These are phyloP conservation scores for Euphorbia corollata DNA, from an alignment of 441 rosid species.

Conservation along the genomic window DNA sequence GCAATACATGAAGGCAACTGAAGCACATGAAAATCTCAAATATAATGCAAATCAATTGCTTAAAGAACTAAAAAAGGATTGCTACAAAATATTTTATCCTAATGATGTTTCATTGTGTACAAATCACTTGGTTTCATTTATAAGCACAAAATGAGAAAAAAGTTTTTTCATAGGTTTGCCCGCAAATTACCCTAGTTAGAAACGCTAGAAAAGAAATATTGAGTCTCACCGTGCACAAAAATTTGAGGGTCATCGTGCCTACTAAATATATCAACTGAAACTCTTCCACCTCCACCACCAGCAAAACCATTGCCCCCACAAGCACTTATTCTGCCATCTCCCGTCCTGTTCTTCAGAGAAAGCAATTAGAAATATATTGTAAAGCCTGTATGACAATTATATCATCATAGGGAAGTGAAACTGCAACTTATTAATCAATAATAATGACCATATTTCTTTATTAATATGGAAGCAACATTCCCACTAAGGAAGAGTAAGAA, in stretches of 20 bases:
- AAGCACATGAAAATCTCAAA: not conserved
- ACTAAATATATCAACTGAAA: constrained; percentile 85
- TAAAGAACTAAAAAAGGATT: not conserved
- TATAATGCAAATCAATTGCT: not conserved
- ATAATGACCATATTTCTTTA: not conserved
- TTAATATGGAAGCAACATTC: not conserved
- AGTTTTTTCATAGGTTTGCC: not conserved
- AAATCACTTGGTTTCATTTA: constrained; percentile 2
- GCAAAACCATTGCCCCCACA: constrained; percentile 94
- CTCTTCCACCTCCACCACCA: constrained; percentile 99
- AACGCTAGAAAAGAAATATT: constrained; percentile 9
- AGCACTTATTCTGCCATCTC: constrained; percentile 83
- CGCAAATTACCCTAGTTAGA: constrained; percentile 1
- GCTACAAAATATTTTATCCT: not conserved
- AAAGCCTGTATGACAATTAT: constrained; percentile 9
- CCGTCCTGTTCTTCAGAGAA: constrained; percentile 72
- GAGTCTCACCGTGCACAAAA: constrained; percentile 79
- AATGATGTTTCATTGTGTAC: not conserved
- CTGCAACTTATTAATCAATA: too few species aligned
- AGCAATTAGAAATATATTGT: constrained; percentile 27
- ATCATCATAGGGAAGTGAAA: constrained; percentile 6
- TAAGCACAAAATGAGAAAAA: not conserved
- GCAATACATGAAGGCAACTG: not conserved
- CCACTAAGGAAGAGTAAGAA: not conserved
- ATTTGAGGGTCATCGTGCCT: constrained; percentile 87